phyloP scores from a whole-genome alignment of 2,329 filamentous ascomycete species.

The Penicillium frequentans region DNA sequence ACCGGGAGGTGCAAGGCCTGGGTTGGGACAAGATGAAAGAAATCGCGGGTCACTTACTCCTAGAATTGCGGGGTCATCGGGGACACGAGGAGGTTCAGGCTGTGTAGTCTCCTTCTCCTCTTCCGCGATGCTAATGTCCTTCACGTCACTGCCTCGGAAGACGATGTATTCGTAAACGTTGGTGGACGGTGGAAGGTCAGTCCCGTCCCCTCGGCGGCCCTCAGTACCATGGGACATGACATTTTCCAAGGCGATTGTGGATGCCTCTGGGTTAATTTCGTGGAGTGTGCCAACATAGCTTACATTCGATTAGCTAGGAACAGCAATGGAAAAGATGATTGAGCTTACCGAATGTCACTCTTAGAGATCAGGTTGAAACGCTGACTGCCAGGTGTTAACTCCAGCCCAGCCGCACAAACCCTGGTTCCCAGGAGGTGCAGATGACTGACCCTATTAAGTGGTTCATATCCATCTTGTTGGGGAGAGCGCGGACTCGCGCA shows the following conservation, averaged over 20 bases:
- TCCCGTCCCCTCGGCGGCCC: conserved; percentile 74
- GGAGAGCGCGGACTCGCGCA: conserved; percentile 31
- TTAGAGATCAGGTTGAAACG: conserved; percentile 96
- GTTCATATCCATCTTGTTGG: conserved; percentile 49
- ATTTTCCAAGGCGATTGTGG: conserved; percentile 95
- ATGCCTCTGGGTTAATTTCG: conserved; percentile 96
- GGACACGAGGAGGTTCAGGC: conserved; percentile 73
- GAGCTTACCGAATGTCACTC: conserved; percentile 86
- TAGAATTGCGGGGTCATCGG: conserved; percentile 94
- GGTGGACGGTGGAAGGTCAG: conserved; percentile 79
- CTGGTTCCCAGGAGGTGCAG: conserved; percentile 29
- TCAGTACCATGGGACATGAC: conserved; percentile 94
- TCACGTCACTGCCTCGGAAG: conserved; percentile 96
- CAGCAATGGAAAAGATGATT: conserved; percentile 6
- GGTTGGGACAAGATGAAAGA: neutral
- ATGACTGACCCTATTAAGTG: conserved; percentile 49
- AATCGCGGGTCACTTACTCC: conserved; percentile 72
- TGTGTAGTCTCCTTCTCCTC: conserved; percentile 70
- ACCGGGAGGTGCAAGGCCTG: conserved; percentile 8
- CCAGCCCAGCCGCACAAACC: conserved; percentile 36
- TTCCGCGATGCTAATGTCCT: conserved; percentile 93
- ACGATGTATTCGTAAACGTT: conserved; percentile 98
- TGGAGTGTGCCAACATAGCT: conserved; percentile 96
- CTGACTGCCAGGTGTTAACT: conserved; percentile 60
- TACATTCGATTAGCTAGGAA: conserved; percentile 35